Percentiles rank a stretch among this genome's conserved stretches.
These are phyloP conservation scores for Candolleomyces aberdarensis DNA, from an alignment of 768 basidiomycete genomes.

Conservation along the genomic window DNA sequence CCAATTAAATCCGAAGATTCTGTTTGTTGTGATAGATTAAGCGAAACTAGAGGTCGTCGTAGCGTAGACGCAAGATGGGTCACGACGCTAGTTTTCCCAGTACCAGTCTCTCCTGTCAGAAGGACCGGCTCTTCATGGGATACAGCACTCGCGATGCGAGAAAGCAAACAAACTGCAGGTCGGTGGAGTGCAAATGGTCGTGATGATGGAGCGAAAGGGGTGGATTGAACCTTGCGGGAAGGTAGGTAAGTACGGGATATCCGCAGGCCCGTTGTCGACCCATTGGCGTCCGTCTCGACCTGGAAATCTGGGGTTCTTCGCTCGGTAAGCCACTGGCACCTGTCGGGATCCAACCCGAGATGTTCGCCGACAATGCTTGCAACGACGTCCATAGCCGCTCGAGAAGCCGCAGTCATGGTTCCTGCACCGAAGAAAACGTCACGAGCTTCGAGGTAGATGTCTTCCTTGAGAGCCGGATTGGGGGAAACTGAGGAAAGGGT, in stretches of 20 bases:
- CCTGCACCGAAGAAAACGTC: constrained; percentile 90
- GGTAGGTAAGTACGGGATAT: constrained; percentile 62
- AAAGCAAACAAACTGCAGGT: constrained; percentile 76
- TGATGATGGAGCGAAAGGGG: constrained; percentile 26
- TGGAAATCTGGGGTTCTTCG: constrained; percentile 65
- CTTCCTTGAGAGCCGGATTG: constrained; percentile 78
- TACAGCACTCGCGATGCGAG: constrained; percentile 74
- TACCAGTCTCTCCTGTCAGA: constrained; percentile 97
- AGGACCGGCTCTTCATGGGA: constrained; percentile 79
- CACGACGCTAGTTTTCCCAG: constrained; percentile 93
- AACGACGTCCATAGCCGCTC: constrained; percentile 46
- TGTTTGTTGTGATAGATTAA: constrained; percentile 95
- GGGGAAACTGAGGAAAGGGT: constrained; percentile 51
- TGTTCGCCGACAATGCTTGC: constrained; percentile 54
- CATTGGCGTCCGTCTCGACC: constrained; percentile 66
- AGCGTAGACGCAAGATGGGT: constrained; percentile 84
- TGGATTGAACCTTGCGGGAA: constrained; percentile 38
- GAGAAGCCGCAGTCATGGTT: constrained; percentile 48
- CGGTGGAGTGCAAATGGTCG: constrained; percentile 88
- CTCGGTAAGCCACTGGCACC: constrained; percentile 66
- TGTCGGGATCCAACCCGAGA: constrained; percentile 67
- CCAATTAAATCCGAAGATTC: constrained; percentile 93
- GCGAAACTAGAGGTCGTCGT: constrained; percentile 71
- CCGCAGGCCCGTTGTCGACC: constrained; percentile 50
- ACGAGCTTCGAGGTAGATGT: constrained; percentile 82